phyloP scores from a whole-genome alignment of 148 eudicot genomes.

The Camellia lanceoleosa region DNA sequence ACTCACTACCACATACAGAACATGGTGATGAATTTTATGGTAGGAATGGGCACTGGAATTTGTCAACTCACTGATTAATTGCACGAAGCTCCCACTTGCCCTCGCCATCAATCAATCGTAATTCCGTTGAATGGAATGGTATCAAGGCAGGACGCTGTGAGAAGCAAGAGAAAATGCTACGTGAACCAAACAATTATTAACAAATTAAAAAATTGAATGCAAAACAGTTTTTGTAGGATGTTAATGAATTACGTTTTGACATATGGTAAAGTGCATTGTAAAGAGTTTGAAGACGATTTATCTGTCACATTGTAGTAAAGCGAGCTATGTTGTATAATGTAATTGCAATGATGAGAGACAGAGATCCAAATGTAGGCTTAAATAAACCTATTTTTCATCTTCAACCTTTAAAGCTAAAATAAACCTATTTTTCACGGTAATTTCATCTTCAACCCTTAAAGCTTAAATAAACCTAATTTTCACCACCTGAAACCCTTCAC shows the following conservation, averaged over 20 bases:
- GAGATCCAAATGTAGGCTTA: not conserved
- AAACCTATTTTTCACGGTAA: no score
- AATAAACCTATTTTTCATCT: no score
- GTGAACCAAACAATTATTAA: not conserved
- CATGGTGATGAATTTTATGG: not conserved
- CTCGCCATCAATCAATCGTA: slow-evolving; percentile 84
- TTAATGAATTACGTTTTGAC: not conserved
- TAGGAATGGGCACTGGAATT: not conserved
- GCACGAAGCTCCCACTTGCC: slow-evolving; percentile 94
- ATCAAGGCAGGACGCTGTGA: slow-evolving; percentile 92
- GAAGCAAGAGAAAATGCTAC: slow-evolving; percentile 6
- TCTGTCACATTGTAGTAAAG: not conserved
- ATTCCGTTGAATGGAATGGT: slow-evolving; percentile 77
- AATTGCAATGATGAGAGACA: not conserved
- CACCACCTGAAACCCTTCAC: no score
- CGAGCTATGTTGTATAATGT: not conserved
- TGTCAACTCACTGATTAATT: slow-evolving; percentile 35
- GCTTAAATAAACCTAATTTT: no score
- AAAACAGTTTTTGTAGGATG: not conserved
- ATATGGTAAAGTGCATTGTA: not conserved
- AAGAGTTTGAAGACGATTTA: not conserved
- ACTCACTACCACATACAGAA: not conserved
- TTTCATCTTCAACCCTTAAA: no score
- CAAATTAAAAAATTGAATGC: not conserved
- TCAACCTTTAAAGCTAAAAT: no score